Evolutionary conservation across 345 rosid genomes (phyloP), one percentile per base, ranked within the genome.

Genomic region (Lenwebbia sp.): DNA sequence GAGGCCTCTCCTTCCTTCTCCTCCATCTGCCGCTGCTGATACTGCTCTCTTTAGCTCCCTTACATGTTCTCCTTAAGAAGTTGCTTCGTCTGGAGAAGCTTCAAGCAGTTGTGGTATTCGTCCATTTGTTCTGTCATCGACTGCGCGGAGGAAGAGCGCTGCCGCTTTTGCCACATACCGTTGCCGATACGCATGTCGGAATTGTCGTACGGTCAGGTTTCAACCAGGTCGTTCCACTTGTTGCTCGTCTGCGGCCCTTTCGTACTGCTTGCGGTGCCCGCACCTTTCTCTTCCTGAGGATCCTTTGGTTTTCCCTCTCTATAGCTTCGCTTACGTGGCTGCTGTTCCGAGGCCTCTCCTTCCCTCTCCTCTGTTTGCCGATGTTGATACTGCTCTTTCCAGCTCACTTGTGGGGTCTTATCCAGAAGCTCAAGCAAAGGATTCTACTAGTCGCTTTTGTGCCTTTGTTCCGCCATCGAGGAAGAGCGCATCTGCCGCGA

Each of bases 401-500:
- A 57, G 37, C 70, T n/a, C 33, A n/a, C 33, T 14, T 6, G 70
- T n/a, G 70, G 33, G 17, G 19, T n/a, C 19, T 14, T 30, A 7
- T 62, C 6, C 75, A 6, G 11, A 62, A 62, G 22, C 22, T 62
- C 75, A 62, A 28, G 40, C 40, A 28, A 28, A 28, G 30, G 40
- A 14, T 62, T 28, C 40, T 7, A 3, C 11, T 0, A 62, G 8
- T 62, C 40, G 22, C 22, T 28, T 7, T 62, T 14, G 75, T 0
- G 0, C 40, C 0, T 28, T 28, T 9, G 22, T 6, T 62, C 74
- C 10, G 10, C 40, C 74, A 1, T 60, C 21, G 0, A 14, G 40
- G 74, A 60, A 28, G 40, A 30, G 75, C 22, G 11, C 40, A 14
- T 62, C 75, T 62, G 40, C 75, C 75, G 30, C 9, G 40, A 14